Percentiles rank a stretch among this genome's conserved stretches.
Evolutionary conservation across 805 yeast genomes (phyloP).

Genomic region (Suhomyces tanzawaensis): DNA sequence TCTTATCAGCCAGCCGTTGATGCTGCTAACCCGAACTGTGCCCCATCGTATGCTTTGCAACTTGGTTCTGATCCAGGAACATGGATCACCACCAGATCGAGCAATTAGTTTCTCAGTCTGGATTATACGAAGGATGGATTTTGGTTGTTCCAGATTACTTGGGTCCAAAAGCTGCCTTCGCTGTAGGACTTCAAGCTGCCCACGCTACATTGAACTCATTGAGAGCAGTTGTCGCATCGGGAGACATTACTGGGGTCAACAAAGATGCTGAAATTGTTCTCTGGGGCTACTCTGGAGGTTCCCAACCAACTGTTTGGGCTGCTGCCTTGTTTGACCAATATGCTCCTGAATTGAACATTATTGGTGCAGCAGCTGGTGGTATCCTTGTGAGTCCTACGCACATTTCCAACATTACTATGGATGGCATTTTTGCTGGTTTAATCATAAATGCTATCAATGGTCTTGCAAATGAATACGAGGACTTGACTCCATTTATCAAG

Average conservation of each 20-base stretch:
- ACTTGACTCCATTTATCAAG: constrained; percentile 8
- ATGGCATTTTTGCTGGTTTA: constrained; percentile 27
- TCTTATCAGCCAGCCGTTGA: constrained; percentile 31
- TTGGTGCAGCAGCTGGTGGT: constrained; percentile 38
- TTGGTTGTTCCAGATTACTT: constrained; percentile 21
- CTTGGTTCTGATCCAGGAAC: constrained; percentile 8
- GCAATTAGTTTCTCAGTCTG: neutral
- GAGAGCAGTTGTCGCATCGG: constrained; percentile 14
- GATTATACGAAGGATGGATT: constrained; percentile 19
- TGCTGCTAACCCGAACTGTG: constrained; percentile 23
- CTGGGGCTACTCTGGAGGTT: constrained; percentile 28
- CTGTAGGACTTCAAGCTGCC: constrained; percentile 20
- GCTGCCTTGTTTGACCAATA: constrained; percentile 21
- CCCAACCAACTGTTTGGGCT: constrained; percentile 25
- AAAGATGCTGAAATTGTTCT: constrained; percentile 14
- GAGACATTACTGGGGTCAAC: constrained; percentile 14
- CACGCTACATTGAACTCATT: constrained; percentile 19
- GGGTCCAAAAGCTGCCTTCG: constrained; percentile 19
- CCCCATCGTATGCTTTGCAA: constrained; percentile 25
- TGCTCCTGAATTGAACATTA: constrained; percentile 20
- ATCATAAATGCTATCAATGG: constrained; percentile 30
- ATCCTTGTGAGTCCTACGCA: constrained; percentile 32
- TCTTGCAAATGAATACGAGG: constrained; percentile 30
- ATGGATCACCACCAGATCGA: neutral
- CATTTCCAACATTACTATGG: constrained; percentile 23